These are phyloP conservation scores for Pelagophyceae sp. DNA, from an alignment of 352 stramenopile species.

Conservation along the genomic window DNA sequence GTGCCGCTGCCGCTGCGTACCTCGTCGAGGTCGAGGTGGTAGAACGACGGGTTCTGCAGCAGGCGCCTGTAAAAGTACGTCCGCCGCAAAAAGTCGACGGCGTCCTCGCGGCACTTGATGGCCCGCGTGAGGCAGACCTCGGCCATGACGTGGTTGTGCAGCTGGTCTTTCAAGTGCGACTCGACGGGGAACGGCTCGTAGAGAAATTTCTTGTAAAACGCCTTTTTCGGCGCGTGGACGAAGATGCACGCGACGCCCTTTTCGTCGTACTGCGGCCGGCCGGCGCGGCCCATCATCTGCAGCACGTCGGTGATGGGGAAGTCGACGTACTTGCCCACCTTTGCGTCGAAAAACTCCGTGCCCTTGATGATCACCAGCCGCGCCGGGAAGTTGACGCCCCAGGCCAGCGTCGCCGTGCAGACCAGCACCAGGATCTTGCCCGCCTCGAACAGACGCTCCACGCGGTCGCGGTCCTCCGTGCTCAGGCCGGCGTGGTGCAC, in stretches of 20 bases:
- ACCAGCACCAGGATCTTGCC: conserved; percentile 87
- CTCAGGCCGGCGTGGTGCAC: conserved; percentile 87
- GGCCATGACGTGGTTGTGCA: conserved; percentile 91
- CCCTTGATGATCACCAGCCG: conserved; percentile 96
- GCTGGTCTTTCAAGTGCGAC: conserved; percentile 73
- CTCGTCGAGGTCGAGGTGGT: conserved; percentile 61
- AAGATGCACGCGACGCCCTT: conserved; percentile 90
- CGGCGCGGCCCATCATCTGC: conserved; percentile 95
- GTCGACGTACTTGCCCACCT: conserved; percentile 84
- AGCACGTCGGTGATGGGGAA: conserved; percentile 95
- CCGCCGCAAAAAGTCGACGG: conserved; percentile 90
- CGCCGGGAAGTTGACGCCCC: conserved; percentile 95
- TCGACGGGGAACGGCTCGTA: conserved; percentile 95
- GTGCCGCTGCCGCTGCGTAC: no score
- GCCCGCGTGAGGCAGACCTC: conserved; percentile 79
- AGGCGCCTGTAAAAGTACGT: conserved; percentile 92
- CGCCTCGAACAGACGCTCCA: conserved; percentile 89
- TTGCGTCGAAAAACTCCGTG: conserved; percentile 91
- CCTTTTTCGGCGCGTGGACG: conserved; percentile 94
- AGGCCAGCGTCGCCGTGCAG: conserved; percentile 95
- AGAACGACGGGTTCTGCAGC: conserved; percentile 89
- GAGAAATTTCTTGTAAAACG: conserved; percentile 94
- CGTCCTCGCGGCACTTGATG: conserved; percentile 70
- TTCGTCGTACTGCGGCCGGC: conserved; percentile 81
- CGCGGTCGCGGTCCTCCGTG: conserved; percentile 76